Evolutionary conservation across 192 early-diverging fungal genomes (phyloP).

Genomic region (Gonapodya prolifera): DNA sequence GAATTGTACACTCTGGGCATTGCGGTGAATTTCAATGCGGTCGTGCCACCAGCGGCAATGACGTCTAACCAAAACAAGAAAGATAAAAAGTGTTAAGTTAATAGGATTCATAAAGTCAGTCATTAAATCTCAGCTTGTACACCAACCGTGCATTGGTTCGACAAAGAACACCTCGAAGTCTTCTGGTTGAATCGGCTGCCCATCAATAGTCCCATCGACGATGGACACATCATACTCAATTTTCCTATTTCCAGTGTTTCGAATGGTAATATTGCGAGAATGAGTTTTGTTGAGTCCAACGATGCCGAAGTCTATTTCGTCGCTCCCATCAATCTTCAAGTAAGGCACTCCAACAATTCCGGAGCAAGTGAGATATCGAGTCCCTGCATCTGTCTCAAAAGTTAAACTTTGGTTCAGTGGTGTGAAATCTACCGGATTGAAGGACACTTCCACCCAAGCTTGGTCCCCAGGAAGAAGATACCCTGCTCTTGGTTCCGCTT

Average conservation of each 20-base stretch:
- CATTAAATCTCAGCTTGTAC: background rate
- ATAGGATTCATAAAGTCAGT: background rate
- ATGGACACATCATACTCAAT: slow-evolving; percentile 39
- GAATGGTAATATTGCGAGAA: slow-evolving; percentile 18
- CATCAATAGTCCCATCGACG: slow-evolving; percentile 20
- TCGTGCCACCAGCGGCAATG: slow-evolving; percentile 20
- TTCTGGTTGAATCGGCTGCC: slow-evolving; percentile 18
- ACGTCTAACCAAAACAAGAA: background rate
- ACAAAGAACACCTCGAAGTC: slow-evolving; percentile 47
- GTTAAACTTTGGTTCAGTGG: slow-evolving; percentile 22
- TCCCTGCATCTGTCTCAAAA: slow-evolving; percentile 44
- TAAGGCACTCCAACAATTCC: slow-evolving; percentile 51
- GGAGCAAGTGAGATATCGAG: slow-evolving; percentile 33
- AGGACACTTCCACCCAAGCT: slow-evolving; percentile 26
- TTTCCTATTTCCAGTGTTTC: slow-evolving; percentile 33
- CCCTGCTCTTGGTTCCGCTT: slow-evolving; percentile 23
- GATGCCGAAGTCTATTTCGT: slow-evolving; percentile 37
- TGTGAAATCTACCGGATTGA: slow-evolving; percentile 31
- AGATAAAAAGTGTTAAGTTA: too few relatives aligned
- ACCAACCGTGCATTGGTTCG: slow-evolving; percentile 26
- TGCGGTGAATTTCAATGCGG: slow-evolving; percentile 21
- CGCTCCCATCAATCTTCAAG: slow-evolving; percentile 25
- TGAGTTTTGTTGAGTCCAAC: slow-evolving; percentile 36
- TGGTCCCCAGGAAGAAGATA: slow-evolving; percentile 28
- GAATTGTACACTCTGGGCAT: slow-evolving; percentile 36